Percentiles rank a stretch among this genome's conserved stretches.
Conservation (phyloP, 2,329 filamentous ascomycete species). For the Pseudogymnoascus pannorum region DNA sequence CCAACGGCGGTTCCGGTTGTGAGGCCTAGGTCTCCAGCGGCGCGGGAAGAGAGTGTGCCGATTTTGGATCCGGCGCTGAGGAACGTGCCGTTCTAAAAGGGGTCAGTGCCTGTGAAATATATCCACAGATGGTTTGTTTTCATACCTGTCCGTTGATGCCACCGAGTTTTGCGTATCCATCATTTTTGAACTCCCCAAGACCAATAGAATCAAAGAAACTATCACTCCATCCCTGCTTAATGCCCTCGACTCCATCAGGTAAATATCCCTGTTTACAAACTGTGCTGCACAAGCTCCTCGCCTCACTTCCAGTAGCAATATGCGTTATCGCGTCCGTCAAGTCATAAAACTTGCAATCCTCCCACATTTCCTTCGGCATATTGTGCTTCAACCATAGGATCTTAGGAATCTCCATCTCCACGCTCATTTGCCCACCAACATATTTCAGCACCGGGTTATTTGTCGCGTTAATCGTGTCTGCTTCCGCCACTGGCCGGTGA, state of each 20-base stretch:
- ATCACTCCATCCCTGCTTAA: constrained; percentile 96
- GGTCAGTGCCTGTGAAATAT: too few species aligned
- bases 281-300: constrained; percentile 86
- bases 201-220: constrained; percentile 87
- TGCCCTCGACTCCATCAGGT: constrained; percentile 93
- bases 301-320: constrained; percentile 86
- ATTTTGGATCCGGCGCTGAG: constrained; percentile 88
- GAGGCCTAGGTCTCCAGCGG: constrained; percentile 75
- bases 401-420: constrained; percentile 99
- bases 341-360: constrained; percentile 94
- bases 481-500: constrained; percentile 85
- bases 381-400: constrained; percentile 97
- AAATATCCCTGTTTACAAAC: constrained; percentile 97
- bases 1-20: constrained; percentile 84
- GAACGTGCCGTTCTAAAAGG: constrained; percentile 88
- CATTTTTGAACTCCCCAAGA: constrained; percentile 71
- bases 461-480: constrained; percentile 86
- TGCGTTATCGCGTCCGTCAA: constrained; percentile 88
- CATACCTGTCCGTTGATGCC: constrained; percentile 91
- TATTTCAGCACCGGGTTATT: constrained; percentile 90
- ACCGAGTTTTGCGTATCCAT: constrained; percentile 88
- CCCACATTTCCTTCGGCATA: constrained; percentile 88
- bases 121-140: too few species aligned
- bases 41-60: constrained; percentile 75
- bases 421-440: constrained; percentile 96